A percentile compares a stretch with the other conserved stretches of the same genome.
Conservation (phyloP, 2,329 filamentous ascomycete species). For the Myriosclerotinia curreyana region DNA sequence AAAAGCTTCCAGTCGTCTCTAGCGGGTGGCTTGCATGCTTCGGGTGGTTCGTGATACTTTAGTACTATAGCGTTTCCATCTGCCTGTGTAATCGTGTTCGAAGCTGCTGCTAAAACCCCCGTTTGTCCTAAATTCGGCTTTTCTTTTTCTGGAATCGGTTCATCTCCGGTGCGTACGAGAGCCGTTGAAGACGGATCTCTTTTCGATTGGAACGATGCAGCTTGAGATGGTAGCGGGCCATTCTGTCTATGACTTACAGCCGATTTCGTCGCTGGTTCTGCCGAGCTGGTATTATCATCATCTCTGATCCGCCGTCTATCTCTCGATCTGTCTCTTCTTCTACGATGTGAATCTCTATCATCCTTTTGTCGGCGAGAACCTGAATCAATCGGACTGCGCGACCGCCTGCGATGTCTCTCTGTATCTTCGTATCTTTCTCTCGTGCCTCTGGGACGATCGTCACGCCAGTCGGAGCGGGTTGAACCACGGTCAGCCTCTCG, state of each 20-base stretch:
- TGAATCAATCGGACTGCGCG: slow-evolving; percentile 33
- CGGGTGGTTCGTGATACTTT: slow-evolving; percentile 93
- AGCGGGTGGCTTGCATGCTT: slow-evolving; percentile 81
- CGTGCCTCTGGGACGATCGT: slow-evolving; percentile 16
- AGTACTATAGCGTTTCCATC: slow-evolving; percentile 74
- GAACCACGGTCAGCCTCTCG: slow-evolving; percentile 24
- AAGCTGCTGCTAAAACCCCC: slow-evolving; percentile 80
- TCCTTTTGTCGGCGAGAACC: slow-evolving; percentile 28
- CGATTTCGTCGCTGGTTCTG: background rate
- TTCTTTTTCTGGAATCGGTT: slow-evolving; percentile 65
- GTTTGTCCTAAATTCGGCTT: slow-evolving; percentile 83
- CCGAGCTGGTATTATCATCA: slow-evolving; percentile 17
- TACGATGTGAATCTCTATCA: slow-evolving; percentile 32
- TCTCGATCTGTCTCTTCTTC: slow-evolving; percentile 33
- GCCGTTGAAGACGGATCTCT: slow-evolving; percentile 41
- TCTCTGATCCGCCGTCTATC: slow-evolving; percentile 28
- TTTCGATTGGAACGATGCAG: slow-evolving; percentile 56
- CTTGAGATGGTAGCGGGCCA: slow-evolving; percentile 59
- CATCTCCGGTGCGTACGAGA: slow-evolving; percentile 38
- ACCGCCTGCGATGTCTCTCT: slow-evolving; percentile 34
- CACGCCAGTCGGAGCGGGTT: slow-evolving; percentile 17
- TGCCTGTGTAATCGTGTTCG: slow-evolving; percentile 70
- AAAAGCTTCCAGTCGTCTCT: slow-evolving; percentile 85
- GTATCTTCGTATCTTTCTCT: slow-evolving; percentile 30
- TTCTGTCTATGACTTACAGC: slow-evolving; percentile 32